These are phyloP conservation scores for Daldinia eschscholtzii DNA, from an alignment of 2,329 filamentous ascomycete genomes.

Conservation along the genomic window DNA sequence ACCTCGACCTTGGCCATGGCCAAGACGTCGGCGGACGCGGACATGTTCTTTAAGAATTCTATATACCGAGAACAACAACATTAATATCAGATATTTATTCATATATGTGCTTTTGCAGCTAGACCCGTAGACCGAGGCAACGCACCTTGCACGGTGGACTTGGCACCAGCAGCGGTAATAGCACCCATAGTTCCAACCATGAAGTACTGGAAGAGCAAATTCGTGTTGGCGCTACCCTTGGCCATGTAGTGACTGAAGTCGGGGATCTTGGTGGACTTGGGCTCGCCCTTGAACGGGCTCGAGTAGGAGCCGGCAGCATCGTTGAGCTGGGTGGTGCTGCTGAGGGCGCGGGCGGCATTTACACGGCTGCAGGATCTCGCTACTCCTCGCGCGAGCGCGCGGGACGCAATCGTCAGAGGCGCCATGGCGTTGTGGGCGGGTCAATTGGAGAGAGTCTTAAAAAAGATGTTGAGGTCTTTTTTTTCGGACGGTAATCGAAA, in stretches of 20 bases:
- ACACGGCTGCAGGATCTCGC: slow-evolving; percentile 58
- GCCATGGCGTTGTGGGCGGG: slow-evolving; percentile 66
- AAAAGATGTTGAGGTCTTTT: slow-evolving; percentile 64
- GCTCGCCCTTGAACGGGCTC: slow-evolving; percentile 73
- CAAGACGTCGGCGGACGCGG: slow-evolving; percentile 96
- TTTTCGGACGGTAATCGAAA: slow-evolving; percentile 51
- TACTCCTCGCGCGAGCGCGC: slow-evolving; percentile 74
- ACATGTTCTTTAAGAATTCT: slow-evolving; percentile 99
- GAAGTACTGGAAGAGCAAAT: slow-evolving; percentile 96
- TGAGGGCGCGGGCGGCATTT: slow-evolving; percentile 65
- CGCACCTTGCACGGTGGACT: slow-evolving; percentile 98
- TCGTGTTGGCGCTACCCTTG: slow-evolving; percentile 74
- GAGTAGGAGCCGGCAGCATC: slow-evolving; percentile 64
- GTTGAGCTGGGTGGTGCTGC: slow-evolving; percentile 65
- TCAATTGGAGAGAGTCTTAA: slow-evolving; percentile 50
- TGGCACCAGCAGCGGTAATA: slow-evolving; percentile 91
- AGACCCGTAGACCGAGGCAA: slow-evolving; percentile 40
- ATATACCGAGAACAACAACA: slow-evolving; percentile 40
- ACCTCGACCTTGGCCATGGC: slow-evolving; percentile 99
- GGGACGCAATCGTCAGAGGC: slow-evolving; percentile 76
- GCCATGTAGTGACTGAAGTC: slow-evolving; percentile 90
- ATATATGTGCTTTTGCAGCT: not conserved
- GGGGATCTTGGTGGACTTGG: slow-evolving; percentile 78
- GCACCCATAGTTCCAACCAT: slow-evolving; percentile 97
- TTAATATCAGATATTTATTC: slow-evolving; percentile 38